These are phyloP conservation scores for Nakazawaea anatomiae DNA, from an alignment of 805 yeast species.

Conservation along the genomic window DNA sequence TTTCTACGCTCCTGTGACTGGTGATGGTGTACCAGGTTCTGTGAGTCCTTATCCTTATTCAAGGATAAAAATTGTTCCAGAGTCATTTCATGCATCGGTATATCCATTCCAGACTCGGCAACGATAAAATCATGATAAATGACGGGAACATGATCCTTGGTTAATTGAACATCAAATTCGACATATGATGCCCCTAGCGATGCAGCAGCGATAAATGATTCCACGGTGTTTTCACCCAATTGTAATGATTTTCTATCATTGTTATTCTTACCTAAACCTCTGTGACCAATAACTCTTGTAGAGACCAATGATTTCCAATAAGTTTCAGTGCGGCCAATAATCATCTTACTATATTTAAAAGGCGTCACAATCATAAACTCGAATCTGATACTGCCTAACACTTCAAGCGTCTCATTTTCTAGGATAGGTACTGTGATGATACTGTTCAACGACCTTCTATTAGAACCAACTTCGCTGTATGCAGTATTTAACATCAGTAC, in stretches of 20 bases:
- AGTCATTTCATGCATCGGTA: slow-evolving; percentile 91
- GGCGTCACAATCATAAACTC: slow-evolving; percentile 70
- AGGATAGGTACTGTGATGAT: slow-evolving; percentile 69
- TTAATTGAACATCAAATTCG: slow-evolving; percentile 93
- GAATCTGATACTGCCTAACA: slow-evolving; percentile 72
- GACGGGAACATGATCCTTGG: slow-evolving; percentile 87
- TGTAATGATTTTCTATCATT: slow-evolving; percentile 71
- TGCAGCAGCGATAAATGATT: slow-evolving; percentile 93
- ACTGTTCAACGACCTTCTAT: slow-evolving; percentile 62
- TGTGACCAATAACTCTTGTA: slow-evolving; percentile 90
- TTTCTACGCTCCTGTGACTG: slow-evolving; percentile 13
- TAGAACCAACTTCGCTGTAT: slow-evolving; percentile 60
- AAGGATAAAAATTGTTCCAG: slow-evolving; percentile 77
- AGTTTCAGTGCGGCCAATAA: slow-evolving; percentile 61
- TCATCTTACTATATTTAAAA: slow-evolving; percentile 65
- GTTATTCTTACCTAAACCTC: slow-evolving; percentile 89
- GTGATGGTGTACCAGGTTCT: neutral
- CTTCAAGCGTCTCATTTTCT: slow-evolving; percentile 63
- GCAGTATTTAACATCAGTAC: slow-evolving; percentile 64
- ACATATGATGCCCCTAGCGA: slow-evolving; percentile 94
- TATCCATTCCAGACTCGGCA: slow-evolving; percentile 92
- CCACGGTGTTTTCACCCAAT: slow-evolving; percentile 92
- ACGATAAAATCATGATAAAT: slow-evolving; percentile 92
- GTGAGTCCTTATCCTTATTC: slow-evolving; percentile 19
- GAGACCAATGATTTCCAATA: slow-evolving; percentile 90